Base-by-base conservation (phyloP, 176 grass and related monocot species). In the Cymbopogon citratus region DNA sequence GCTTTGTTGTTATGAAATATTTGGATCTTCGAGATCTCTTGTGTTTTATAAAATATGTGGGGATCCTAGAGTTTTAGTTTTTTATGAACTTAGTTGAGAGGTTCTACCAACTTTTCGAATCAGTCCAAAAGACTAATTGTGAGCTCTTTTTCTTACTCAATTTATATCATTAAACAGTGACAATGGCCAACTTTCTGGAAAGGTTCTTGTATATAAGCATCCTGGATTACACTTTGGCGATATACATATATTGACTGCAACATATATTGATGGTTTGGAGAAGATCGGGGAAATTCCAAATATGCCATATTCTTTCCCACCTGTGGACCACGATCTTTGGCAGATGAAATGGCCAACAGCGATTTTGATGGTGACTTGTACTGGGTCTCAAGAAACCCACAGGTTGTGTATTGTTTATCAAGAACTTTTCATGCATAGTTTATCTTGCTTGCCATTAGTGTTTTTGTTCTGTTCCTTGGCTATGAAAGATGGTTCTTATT, bases 291-390 rank as follows among this genome's bases (percentile, higher is more conserved):
- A 60, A 19, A 83, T 85, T 84, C 87, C 23, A 95, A 89, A 85
- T 92, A 92, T 85, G 85, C 78, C 33, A 95, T 95, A 77, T 56
- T 95, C 43, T 95, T 95, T 16, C 84, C 92, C 23, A 87, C 43
- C 12, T 80, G 39, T 81, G 87, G 92, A 23, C 54, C 63, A 54
- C 77, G 92, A 21, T 95, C 92, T 74, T 85, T 95, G 69, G 90
- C 92, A 35, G 92, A 95, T 87, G 90, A 95, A 44, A 92, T 95
- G 87, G 87, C 92, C 29, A 87, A 90, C 39, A 90, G 92, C 41
- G 90, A 95, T 52, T 90, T 86, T 76, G 92, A 95, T 83, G 92
- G 92, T 1, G 90, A 95, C 76, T 76, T 92, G 40, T 95, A 95
- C 18, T 95, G 92, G 90, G 78, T 95, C 27, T 95, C 90, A 10